Evolutionary conservation across 768 basidiomycete species (phyloP).

Genomic region (Serendipita indica): DNA sequence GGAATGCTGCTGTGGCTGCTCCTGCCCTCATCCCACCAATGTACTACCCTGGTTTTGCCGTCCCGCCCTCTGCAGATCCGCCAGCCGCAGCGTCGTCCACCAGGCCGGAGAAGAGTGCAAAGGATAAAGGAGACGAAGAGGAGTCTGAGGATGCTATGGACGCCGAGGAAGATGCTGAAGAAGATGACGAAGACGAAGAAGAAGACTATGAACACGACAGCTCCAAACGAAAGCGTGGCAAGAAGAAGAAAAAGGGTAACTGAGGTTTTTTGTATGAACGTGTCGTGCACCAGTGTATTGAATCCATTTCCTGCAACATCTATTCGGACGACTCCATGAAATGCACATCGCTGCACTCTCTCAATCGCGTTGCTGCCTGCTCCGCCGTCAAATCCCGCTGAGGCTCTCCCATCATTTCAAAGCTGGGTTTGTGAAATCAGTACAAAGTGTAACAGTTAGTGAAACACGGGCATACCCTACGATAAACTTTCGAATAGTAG

Average conservation of each 20-base stretch:
- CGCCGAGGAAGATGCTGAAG: constrained; percentile 1
- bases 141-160: constrained; percentile 1
- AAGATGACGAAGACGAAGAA: not conserved
- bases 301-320: not conserved
- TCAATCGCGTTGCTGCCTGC: constrained; percentile 57
- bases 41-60: not conserved
- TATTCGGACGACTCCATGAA: constrained; percentile 26
- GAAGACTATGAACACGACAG: no score
- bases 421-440: constrained; percentile 30
- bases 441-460: not conserved
- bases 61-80: not conserved
- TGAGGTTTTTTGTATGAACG: not conserved
- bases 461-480: constrained; percentile 48
- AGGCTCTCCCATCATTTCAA: constrained; percentile 80
- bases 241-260: not conserved
- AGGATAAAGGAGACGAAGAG: constrained; percentile 3
- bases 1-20: not conserved
- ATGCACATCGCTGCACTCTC: constrained; percentile 43
- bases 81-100: not conserved
- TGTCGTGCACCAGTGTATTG: no score
- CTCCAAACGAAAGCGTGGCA: not conserved
- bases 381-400: constrained; percentile 86
- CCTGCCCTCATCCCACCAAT: not conserved
- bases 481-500: constrained; percentile 73
- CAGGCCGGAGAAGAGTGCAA: not conserved